phyloP scores from a whole-genome alignment of 257 asterid genomes.

The Schizonepeta tenuifolia region DNA sequence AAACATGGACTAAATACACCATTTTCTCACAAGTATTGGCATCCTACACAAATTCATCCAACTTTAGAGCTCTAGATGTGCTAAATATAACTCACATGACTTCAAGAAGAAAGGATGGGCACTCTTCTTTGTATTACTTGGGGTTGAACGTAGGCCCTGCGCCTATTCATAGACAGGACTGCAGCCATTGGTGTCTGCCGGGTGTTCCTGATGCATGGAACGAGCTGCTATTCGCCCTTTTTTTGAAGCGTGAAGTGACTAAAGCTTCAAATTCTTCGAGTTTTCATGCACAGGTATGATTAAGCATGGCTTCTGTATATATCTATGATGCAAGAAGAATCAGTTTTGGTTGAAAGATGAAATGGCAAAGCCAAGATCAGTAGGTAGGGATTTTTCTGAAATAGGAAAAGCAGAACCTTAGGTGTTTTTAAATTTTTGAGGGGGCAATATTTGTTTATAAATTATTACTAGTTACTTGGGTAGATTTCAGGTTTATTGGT shows the following conservation, averaged over 20 bases:
- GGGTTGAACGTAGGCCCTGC: conserved; percentile 62
- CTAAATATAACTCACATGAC: conserved; percentile 73
- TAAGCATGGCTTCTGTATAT: conserved; percentile 19
- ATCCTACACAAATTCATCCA: conserved; percentile 40
- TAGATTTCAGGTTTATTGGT: conserved; percentile 13
- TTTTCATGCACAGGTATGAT: conserved; percentile 38
- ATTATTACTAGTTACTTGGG: too few relatives aligned
- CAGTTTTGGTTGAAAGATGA: conserved; percentile 26
- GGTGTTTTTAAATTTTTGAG: conserved; percentile 17
- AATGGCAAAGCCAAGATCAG: conserved; percentile 24
- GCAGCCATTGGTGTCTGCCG: conserved; percentile 98
- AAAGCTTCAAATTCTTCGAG: conserved; percentile 36
- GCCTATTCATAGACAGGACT: conserved; percentile 71
- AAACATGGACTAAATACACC: conserved; percentile 61
- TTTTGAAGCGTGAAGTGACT: conserved; percentile 52
- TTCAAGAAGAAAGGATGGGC: conserved; percentile 86
- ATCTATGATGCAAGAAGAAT: conserved; percentile 17
- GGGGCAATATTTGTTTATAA: not conserved
- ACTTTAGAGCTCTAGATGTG: conserved; percentile 42
- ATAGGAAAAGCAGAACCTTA: conserved; percentile 30
- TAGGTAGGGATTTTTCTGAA: conserved; percentile 22
- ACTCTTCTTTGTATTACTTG: conserved; percentile 79
- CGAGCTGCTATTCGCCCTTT: conserved; percentile 69
- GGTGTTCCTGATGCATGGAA: conserved; percentile 95
- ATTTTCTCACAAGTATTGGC: conserved; percentile 48